Evolutionary conservation across 2,329 filamentous ascomycete genomes (phyloP).

Genomic region (Curvularia verruculosa): DNA sequence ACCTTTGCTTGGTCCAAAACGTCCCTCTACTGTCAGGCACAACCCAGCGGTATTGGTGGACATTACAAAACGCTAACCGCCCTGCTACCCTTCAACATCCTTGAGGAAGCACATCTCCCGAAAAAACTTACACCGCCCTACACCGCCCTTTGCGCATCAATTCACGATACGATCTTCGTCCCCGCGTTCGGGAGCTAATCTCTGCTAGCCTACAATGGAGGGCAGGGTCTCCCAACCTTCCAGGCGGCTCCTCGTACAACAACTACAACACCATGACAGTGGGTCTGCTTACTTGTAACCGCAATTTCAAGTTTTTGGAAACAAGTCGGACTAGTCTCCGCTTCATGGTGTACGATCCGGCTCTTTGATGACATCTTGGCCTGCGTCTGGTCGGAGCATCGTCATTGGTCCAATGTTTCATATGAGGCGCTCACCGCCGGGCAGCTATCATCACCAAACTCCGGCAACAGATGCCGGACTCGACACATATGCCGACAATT

Average conservation of each 20-base stretch:
- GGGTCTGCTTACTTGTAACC: constrained; percentile 7
- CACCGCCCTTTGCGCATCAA: constrained; percentile 22
- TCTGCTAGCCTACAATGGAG: constrained; percentile 10
- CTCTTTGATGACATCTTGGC: constrained; percentile 7
- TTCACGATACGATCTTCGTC: constrained; percentile 14
- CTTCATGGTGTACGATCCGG: not conserved
- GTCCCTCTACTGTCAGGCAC: constrained; percentile 1
- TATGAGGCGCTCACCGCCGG: constrained; percentile 20
- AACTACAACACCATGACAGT: constrained; percentile 9
- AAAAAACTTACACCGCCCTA: constrained; percentile 30
- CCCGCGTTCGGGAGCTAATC: constrained; percentile 15
- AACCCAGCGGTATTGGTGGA: constrained; percentile 3
- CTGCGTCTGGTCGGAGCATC: not conserved
- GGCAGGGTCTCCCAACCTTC: constrained; percentile 15
- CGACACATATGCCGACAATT: constrained; percentile 7
- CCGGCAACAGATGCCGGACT: constrained; percentile 4
- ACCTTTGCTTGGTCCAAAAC: constrained; percentile 1
- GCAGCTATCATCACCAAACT: constrained; percentile 3
- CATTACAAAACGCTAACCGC: not conserved
- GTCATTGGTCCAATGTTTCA: constrained; percentile 11
- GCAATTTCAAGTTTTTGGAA: constrained; percentile 10
- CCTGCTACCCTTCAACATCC: constrained; percentile 3
- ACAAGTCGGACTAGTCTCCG: constrained; percentile 8
- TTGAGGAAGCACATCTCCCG: not conserved
- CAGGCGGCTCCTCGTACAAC: constrained; percentile 2